Evolutionary conservation across 2,329 filamentous ascomycete genomes (phyloP).

Genomic region (Cylindrodendrum hubeiense): DNA sequence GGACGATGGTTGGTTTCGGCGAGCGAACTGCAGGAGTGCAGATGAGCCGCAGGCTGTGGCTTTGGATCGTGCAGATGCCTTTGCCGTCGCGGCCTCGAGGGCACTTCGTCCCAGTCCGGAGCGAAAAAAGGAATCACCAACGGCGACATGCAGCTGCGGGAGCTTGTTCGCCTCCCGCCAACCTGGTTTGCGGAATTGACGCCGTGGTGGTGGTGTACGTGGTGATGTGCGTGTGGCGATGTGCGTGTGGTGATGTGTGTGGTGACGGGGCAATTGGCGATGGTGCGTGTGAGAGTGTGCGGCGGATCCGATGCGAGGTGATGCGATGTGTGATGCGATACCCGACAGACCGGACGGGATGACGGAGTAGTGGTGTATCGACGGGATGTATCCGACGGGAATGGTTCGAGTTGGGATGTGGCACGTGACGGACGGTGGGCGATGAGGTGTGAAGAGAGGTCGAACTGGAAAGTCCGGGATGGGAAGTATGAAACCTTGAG

Average conservation of each 20-base stretch:
- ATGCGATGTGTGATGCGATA: background rate
- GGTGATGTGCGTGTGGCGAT: background rate
- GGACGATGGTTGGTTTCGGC: background rate
- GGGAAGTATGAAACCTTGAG: background rate
- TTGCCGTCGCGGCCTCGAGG: conserved; percentile 10
- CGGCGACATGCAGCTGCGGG: conserved; percentile 3
- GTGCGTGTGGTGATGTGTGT: background rate
- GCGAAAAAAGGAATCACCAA: background rate
- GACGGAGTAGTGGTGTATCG: background rate
- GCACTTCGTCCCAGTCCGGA: background rate
- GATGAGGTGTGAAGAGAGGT: background rate
- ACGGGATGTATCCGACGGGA: background rate
- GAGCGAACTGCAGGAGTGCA: background rate
- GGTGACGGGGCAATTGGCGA: background rate
- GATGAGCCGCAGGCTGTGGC: conserved; percentile 6
- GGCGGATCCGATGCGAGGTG: conserved; percentile 2
- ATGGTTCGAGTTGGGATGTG: conserved; percentile 8
- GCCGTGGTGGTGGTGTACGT: background rate
- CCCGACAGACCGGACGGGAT: conserved; percentile 6
- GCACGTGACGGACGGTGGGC: conserved; percentile 18
- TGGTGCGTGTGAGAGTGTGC: background rate
- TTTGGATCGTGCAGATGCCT: conserved; percentile 7
- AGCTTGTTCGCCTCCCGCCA: background rate
- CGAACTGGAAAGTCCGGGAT: background rate
- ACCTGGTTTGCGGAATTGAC: conserved; percentile 4